phyloP scores from a whole-genome alignment of 441 rosid genomes.

The Flueggea neowawraea region DNA sequence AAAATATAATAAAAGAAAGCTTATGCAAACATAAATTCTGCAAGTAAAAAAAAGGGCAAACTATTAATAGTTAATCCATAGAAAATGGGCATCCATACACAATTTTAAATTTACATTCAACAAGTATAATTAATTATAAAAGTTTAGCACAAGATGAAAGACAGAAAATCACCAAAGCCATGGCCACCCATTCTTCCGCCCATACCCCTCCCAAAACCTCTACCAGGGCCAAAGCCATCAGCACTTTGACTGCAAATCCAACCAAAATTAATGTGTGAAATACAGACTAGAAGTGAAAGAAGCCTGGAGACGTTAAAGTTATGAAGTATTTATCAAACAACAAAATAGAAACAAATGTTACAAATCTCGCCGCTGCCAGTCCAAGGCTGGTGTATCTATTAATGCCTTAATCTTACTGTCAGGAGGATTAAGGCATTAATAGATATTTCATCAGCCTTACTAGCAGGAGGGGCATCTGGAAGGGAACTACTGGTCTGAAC shows the following conservation, averaged over 20 bases:
- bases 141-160: background rate
- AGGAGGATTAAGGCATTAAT: too few species aligned
- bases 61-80: too few species aligned
- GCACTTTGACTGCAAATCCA: slow-evolving; percentile 64
- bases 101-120: background rate
- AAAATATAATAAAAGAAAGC: too few species aligned
- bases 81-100: background rate
- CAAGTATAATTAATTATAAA: background rate
- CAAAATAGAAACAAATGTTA: slow-evolving; percentile 8
- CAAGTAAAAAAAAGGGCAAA: too few species aligned
- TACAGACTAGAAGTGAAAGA: background rate
- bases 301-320: background rate
- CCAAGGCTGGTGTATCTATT: slow-evolving; percentile 93
- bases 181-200: slow-evolving; percentile 92
- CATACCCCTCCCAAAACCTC: slow-evolving; percentile 97
- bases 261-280: background rate
- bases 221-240: slow-evolving; percentile 81
- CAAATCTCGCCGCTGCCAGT: slow-evolving; percentile 90
- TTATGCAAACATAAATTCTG: too few species aligned
- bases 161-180: slow-evolving; percentile 80
- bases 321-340: background rate
- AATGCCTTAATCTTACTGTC: slow-evolving; percentile 93
- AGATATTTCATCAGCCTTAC: slow-evolving; percentile 86
- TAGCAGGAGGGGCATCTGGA: slow-evolving; percentile 59
- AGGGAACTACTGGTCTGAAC: slow-evolving; percentile 47